phyloP scores from a whole-genome alignment of 2,329 filamentous ascomycete genomes.

The Botrytis galanthina region DNA sequence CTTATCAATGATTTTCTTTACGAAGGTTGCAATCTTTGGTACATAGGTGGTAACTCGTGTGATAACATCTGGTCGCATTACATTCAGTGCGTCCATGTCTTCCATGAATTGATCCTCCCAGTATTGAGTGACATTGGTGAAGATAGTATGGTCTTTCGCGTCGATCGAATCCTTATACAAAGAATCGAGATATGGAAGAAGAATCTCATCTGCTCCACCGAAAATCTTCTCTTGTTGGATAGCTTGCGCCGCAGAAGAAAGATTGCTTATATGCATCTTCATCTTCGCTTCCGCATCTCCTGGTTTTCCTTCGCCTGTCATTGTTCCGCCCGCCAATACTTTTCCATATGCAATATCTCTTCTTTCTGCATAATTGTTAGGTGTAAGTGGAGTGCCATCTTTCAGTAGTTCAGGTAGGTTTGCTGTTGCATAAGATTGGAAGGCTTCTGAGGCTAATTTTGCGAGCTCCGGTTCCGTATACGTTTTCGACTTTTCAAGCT shows the following conservation, averaged over 20 bases:
- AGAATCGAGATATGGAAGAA: conserved; percentile 80
- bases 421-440: conserved; percentile 54
- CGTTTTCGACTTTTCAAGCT: conserved; percentile 72
- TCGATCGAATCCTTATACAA: conserved; percentile 62
- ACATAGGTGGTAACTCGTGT: conserved; percentile 94
- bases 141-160: conserved; percentile 67
- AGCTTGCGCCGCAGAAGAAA: conserved; percentile 45
- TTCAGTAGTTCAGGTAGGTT: conserved; percentile 53
- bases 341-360: conserved; percentile 54
- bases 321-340: conserved; percentile 54
- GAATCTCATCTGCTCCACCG: conserved; percentile 60
- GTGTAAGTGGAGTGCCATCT: conserved; percentile 45
- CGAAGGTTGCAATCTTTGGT: conserved; percentile 80
- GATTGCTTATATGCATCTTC: conserved; percentile 65
- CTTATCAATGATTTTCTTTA: conserved; percentile 71
- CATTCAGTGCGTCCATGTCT: conserved; percentile 85
- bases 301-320: conserved; percentile 54
- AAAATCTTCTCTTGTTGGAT: conserved; percentile 52
- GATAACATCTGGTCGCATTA: conserved; percentile 74
- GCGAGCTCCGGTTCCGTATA: conserved; percentile 48
- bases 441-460: conserved; percentile 52
- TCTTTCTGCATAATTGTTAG: conserved; percentile 49
- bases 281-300: conserved; percentile 65
- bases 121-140: conserved; percentile 79
- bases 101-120: conserved; percentile 86